These are phyloP conservation scores for Sherardia arvensis DNA, from an alignment of 257 asterid genomes.

Conservation along the genomic window DNA sequence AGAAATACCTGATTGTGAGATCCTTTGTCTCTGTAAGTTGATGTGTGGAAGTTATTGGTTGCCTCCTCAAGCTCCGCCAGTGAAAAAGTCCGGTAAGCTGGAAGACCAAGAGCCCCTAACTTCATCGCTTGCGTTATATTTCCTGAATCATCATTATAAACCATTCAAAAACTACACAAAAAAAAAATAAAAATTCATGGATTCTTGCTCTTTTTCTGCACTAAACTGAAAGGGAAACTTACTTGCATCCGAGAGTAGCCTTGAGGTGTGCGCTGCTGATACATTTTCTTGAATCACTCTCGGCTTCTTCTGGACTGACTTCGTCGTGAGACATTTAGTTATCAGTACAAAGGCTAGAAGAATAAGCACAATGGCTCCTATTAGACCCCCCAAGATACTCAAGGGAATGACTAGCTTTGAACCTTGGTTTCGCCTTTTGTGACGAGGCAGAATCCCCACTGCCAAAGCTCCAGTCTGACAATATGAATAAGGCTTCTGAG, in stretches of 20 bases:
- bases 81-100: constrained; percentile 59
- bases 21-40: constrained; percentile 55
- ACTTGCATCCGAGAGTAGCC: constrained; percentile 78
- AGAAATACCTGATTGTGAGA: constrained; percentile 57
- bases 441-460: constrained; percentile 64
- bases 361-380: constrained; percentile 41
- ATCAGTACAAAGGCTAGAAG: constrained; percentile 24
- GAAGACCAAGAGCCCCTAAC: constrained; percentile 61
- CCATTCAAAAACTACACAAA: no score
- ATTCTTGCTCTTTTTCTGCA: no score
- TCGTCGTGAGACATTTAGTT: constrained; percentile 35
- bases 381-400: constrained; percentile 44
- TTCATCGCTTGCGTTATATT: constrained; percentile 73
- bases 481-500: constrained; percentile 51
- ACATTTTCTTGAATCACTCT: constrained; percentile 38
- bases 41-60: constrained; percentile 55
- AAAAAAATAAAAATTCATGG: no score
- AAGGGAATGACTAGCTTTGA: constrained; percentile 36
- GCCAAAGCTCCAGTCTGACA: constrained; percentile 77
- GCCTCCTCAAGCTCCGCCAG: constrained; percentile 77
- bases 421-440: constrained; percentile 28
- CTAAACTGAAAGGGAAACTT: constrained; percentile 18
- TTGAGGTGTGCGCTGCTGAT: constrained; percentile 49
- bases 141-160: constrained; percentile 35
- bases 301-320: constrained; percentile 18